phyloP scores from a whole-genome alignment of 129 eudicot genomes.

The Centaurea solstitialis region DNA sequence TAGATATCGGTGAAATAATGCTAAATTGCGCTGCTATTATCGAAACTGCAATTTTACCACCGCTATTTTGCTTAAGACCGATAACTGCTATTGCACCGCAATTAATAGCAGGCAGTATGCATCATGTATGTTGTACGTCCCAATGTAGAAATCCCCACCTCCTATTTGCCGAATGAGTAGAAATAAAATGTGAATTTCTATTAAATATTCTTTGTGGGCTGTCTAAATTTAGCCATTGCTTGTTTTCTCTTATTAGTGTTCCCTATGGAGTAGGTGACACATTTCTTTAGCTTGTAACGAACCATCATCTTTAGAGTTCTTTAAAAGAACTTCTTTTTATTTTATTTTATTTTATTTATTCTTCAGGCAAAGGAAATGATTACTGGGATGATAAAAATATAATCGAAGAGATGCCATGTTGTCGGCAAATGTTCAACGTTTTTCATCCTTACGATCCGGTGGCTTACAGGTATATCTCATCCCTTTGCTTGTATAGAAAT shows the following conservation, averaged over 20 bases:
- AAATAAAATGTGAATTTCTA: background rate
- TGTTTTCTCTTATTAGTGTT: background rate
- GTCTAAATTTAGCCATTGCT: background rate
- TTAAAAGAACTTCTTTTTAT: no score
- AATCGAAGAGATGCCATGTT: constrained; percentile 90
- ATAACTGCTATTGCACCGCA: no score
- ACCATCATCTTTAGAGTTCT: background rate
- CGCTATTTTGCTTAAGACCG: no score
- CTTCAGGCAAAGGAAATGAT: constrained; percentile 68
- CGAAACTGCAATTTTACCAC: no score
- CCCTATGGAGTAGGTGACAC: background rate
- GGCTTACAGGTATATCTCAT: constrained; percentile 67
- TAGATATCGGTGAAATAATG: no score
- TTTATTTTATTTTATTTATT: constrained; percentile 4
- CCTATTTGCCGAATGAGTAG: background rate
- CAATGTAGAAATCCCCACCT: background rate
- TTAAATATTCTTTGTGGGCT: background rate
- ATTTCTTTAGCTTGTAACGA: background rate
- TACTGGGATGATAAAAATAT: constrained; percentile 86
- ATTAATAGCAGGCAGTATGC: background rate
- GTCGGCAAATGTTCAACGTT: constrained; percentile 86
- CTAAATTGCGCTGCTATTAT: no score
- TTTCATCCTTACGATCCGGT: constrained; percentile 99
- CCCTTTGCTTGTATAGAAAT: background rate
- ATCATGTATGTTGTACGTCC: background rate